phyloP scores from a whole-genome alignment of 129 eudicot genomes.

The Centrapalus pauciflorus region DNA sequence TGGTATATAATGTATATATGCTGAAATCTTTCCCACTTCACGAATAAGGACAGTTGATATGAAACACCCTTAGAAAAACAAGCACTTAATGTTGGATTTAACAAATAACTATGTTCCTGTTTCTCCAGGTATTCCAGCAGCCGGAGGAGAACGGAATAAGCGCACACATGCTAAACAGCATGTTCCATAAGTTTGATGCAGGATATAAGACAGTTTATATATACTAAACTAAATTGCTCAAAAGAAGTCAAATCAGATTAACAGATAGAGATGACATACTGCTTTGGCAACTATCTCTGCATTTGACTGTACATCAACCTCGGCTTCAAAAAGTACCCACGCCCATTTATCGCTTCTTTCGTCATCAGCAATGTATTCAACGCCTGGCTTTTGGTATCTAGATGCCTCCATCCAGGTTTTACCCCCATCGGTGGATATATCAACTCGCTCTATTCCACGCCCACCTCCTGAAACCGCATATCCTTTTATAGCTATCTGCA shows the following conservation, averaged over 20 bases:
- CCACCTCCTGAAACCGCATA: slow-evolving; percentile 98
- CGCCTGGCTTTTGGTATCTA: slow-evolving; percentile 70
- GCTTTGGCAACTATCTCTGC: slow-evolving; percentile 92
- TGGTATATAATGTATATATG: too few species aligned
- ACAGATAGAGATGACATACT: slow-evolving; percentile 39
- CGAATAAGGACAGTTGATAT: too few species aligned
- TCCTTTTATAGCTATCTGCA: slow-evolving; percentile 78
- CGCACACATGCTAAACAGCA: neutral
- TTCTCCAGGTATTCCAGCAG: too few species aligned
- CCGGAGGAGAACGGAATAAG: too few species aligned
- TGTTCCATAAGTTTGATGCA: too few species aligned
- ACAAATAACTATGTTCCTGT: too few species aligned
- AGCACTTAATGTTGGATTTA: too few species aligned
- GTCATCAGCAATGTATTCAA: slow-evolving; percentile 67
- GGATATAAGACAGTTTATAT: neutral
- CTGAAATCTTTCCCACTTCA: too few species aligned
- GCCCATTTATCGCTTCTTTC: slow-evolving; percentile 88
- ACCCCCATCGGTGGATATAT: slow-evolving; percentile 88
- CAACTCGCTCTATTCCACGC: slow-evolving; percentile 98
- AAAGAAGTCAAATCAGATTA: neutral
- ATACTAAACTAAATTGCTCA: neutral
- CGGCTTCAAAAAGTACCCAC: slow-evolving; percentile 88
- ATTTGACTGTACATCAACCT: slow-evolving; percentile 46
- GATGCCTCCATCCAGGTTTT: slow-evolving; percentile 91
- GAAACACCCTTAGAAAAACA: neutral